A percentile compares a stretch with the other conserved stretches of the same genome.
These are phyloP conservation scores for Aspergillus sclerotiicarbonarius DNA, from an alignment of 495 filamentous ascomycete genomes.

Conservation along the genomic window DNA sequence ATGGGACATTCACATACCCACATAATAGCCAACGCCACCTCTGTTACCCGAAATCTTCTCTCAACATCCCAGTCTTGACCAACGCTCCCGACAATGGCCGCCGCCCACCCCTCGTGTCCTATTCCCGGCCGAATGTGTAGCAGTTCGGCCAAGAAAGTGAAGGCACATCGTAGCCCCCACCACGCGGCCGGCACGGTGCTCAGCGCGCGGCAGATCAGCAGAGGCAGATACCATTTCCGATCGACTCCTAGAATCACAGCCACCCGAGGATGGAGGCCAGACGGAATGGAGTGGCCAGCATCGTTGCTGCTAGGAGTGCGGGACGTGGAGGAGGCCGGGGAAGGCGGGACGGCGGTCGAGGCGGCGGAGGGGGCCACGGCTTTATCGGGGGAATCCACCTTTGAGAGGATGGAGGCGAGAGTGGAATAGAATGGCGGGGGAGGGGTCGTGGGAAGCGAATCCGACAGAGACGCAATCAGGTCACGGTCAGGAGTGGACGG, in stretches of 20 bases:
- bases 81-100: constrained; percentile 46
- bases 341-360: constrained; percentile 29
- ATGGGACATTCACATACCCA: constrained; percentile 61
- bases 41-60: constrained; percentile 64
- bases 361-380: constrained; percentile 31
- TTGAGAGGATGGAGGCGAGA: constrained; percentile 9
- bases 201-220: constrained; percentile 60
- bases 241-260: constrained; percentile 64
- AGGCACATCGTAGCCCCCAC: constrained; percentile 61
- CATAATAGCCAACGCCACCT: constrained; percentile 76
- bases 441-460: constrained; percentile 11
- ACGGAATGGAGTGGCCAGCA: constrained; percentile 25
- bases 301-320: constrained; percentile 36
- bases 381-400: constrained; percentile 26
- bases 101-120: constrained; percentile 45
- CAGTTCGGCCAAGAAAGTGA: constrained; percentile 58
- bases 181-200: constrained; percentile 58
- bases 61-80: constrained; percentile 52
- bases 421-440: constrained; percentile 14
- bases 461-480: constrained; percentile 24
- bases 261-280: constrained; percentile 58
- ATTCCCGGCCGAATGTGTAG: constrained; percentile 47
- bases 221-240: constrained; percentile 59
- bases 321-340: constrained; percentile 35
- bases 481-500: constrained; percentile 25